phyloP scores from a whole-genome alignment of 192 early-diverging fungal species.

The Coemansia nantahalensis region DNA sequence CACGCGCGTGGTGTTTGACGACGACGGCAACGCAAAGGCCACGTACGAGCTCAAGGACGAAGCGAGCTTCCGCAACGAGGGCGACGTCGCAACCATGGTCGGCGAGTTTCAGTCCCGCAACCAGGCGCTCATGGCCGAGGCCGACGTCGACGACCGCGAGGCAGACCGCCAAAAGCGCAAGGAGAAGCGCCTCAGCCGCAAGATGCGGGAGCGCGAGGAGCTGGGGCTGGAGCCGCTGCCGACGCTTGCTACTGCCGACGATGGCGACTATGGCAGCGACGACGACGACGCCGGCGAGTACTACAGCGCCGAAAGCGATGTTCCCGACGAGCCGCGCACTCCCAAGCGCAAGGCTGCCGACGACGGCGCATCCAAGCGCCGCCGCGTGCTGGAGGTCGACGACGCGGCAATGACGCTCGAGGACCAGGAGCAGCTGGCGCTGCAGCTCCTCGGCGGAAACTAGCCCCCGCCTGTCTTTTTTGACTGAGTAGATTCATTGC shows the following conservation, averaged over 20 bases:
- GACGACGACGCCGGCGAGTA: slow-evolving; percentile 10
- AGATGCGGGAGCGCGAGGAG: slow-evolving; percentile 59
- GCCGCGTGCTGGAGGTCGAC: slow-evolving; percentile 39
- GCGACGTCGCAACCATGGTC: slow-evolving; percentile 62
- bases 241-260: slow-evolving; percentile 10
- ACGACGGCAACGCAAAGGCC: slow-evolving; percentile 79
- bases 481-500: neutral
- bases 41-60: slow-evolving; percentile 81
- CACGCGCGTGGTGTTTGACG: slow-evolving; percentile 86
- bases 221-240: slow-evolving; percentile 19
- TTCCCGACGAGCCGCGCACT: slow-evolving; percentile 17
- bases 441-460: slow-evolving; percentile 39
- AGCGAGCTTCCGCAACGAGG: slow-evolving; percentile 73
- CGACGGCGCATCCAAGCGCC: slow-evolving; percentile 1
- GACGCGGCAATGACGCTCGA: slow-evolving; percentile 41
- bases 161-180: slow-evolving; percentile 61
- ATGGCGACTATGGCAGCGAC: slow-evolving; percentile 6
- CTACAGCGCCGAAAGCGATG: neutral
- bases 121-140: slow-evolving; percentile 65
- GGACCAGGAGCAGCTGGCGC: slow-evolving; percentile 50
- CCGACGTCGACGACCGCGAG: slow-evolving; percentile 78
- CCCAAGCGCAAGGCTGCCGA: slow-evolving; percentile 39
- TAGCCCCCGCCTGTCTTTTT: slow-evolving; percentile 1
- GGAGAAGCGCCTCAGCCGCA: slow-evolving; percentile 70
- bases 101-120: slow-evolving; percentile 71